phyloP scores from a whole-genome alignment of 1,284 basidiomycete species.

The Vanrija humicola region DNA sequence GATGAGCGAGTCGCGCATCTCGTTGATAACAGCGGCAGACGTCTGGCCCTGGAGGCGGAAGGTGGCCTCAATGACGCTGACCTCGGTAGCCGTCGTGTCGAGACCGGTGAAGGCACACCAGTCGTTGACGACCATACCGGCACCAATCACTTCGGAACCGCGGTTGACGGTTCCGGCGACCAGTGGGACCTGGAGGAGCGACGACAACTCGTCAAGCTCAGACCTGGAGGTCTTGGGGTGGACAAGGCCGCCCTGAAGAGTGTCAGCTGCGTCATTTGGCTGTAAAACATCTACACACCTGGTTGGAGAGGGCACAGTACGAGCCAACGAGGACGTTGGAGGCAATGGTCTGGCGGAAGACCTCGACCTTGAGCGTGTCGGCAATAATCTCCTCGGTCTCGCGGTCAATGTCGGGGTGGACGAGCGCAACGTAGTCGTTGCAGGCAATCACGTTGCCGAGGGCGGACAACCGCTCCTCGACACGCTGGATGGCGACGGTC shows the following conservation, averaged over 20 bases:
- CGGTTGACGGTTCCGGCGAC: conserved; percentile 98
- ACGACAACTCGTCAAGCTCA: conserved; percentile 96
- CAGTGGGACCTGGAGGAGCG: conserved; percentile 87
- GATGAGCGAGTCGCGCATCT: conserved; percentile 90
- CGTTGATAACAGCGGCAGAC: conserved; percentile 79
- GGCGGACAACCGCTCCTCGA: conserved; percentile 93
- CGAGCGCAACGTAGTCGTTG: conserved; percentile 95
- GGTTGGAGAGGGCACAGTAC: conserved; percentile 89
- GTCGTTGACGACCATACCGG: conserved; percentile 96
- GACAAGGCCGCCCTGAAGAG: conserved; percentile 80
- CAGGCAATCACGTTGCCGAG: conserved; percentile 98
- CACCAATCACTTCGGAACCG: conserved; percentile 95
- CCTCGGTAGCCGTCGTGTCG: conserved; percentile 96
- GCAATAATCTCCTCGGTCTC: conserved; percentile 99
- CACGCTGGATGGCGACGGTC: conserved; percentile 83
- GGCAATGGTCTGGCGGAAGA: conserved; percentile 96
- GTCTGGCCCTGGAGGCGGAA: conserved; percentile 94
- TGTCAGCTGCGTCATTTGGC: conserved; percentile 5
- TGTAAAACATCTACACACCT: conserved; percentile 35
- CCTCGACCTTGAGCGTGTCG: conserved; percentile 97
- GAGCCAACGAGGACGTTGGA: conserved; percentile 95
- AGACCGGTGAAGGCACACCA: conserved; percentile 97
- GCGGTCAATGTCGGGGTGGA: conserved; percentile 94
- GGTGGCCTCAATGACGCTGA: conserved; percentile 94
- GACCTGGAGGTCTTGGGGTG: conserved; percentile 96